Evolutionary conservation across 495 filamentous ascomycete species (phyloP), one percentile per base, ranked within the genome.

Genomic region (Hypoxylon crocopeplum): DNA sequence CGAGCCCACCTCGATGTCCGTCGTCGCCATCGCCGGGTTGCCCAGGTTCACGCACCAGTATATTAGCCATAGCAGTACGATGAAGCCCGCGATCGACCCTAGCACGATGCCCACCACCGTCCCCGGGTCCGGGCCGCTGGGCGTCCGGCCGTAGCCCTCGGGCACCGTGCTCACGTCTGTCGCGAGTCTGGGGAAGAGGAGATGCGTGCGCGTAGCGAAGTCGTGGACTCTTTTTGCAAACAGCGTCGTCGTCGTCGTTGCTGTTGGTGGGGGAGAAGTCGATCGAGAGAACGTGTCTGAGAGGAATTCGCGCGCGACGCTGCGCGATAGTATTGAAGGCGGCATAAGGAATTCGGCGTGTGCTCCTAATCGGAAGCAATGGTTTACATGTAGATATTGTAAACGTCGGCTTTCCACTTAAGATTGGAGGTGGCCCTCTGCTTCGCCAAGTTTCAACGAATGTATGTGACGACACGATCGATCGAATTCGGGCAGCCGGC

Each of bases 81-180:
- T 66, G 75, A 96, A 92, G 48, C 88, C 92, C n/a, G 77, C 83
- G n/a, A 96, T 86, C 40, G 83, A 81, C 60, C 92, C 92, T 25
- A 97, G 82, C 19, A 91, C 84, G 47, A 95, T 93, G 56, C 91
- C 92, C 11, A 80, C 91, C n/a, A 96, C 83, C 15, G 84, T 82
- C 29, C 91, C 92, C 0, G 92, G 80, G 3, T 77, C 17, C 0
- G 88, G 90, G 8, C 86, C 81, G 42, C 69, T 64, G 66, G 84
- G 69, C 15, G 85, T 76, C 41, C 78, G 73, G 21, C 82, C 81
- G 80, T 96, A 96, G 53, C 81, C 82, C 33, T 86, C 77, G 4
- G 90, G 89, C 62, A 96, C 74, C 5, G 75, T 75, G 22, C 61
- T 47, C n/a, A 67, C 67, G 39, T 61, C 65, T 32, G 54, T 64